Evolutionary conservation across 2,329 filamentous ascomycete genomes (phyloP), one percentile per base, ranked within the genome.

Genomic region (Biscogniauxia marginata): DNA sequence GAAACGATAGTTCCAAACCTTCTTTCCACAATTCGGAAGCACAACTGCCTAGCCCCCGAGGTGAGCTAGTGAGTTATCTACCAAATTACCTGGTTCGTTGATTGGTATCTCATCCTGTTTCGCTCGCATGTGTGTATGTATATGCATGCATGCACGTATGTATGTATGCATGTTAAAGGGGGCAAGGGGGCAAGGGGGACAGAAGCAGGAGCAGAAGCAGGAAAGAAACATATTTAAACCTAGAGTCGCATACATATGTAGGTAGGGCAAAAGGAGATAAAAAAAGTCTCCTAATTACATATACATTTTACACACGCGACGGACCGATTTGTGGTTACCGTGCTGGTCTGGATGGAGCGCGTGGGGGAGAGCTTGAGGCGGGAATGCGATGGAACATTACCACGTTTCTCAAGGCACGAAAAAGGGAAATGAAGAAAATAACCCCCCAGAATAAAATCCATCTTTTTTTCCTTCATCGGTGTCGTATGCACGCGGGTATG

Each of bases 301-400:
- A 39, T 39, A 39, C n/a, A 39, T 16, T 9, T 16, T n/a, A 39
- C 9, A 39, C 30, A n/a, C 30, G 3, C 7, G 30, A 16, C n/a
- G 30, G 30, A 6, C 11, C 11, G 24, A 6, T 39, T 11, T 9
- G n/a, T 39, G 11, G 30, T 39, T 5, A 39, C 13, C 30, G 30
- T 16, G 9, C 30, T 39, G 3, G 9, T 25, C 18, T 25, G 25
- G 25, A 49, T 21, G 25, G 19, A 49, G 46, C 13, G 46, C 44
- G 21, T 9, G 18, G 21, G 44, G 18, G 44, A 23, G 44, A 45
- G 8, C 7, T 46, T 47, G 22, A 44, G 49, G 46, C 50, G 56
- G 53, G 51, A 39, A 62, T 62, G 58, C 61, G 55, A 62, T 63
- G 59, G 57, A 62, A 63, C 61, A 62, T 56, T 56, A 60, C 61